Evolutionary conservation across 108 stramenopile species (phyloP), one percentile per base, ranked within the genome.

Genomic region (Cyclotella baltica): DNA sequence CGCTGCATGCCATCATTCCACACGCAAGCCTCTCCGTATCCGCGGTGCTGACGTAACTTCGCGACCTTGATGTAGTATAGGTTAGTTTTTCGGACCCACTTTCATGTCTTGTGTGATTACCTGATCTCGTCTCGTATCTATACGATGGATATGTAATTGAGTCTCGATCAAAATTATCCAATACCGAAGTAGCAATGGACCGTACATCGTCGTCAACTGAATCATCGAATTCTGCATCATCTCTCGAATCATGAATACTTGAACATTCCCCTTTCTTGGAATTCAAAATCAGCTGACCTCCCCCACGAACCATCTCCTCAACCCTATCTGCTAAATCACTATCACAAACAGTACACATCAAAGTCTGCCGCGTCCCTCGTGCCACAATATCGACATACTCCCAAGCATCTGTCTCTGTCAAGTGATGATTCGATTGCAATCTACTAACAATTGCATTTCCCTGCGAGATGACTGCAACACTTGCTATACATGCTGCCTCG

Each of bases 221-320:
- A 6, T 3, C 20, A 20, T 31, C 11, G 30, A 11, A 11, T 13
- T 5, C 31, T 35, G 1, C 16, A 36, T 62, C 61, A 15, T 62
- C 35, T 36, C 31, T 62, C 4, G 61, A 62, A 2, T 62, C 61
- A 2, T 34, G 18, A 23, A 8, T 19, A 20, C 5, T 16, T 4
- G 3, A 35, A 5, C 1, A 3, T 3, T 33, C 19, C 10, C n/a
- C 20, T 62, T 5, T 35, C 1, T 35, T 34, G 31, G 61, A 62
- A 36, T 56, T 56, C 20, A 62, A n/a, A 22, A 62, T 62, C 61
- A 62, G 61, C 61, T 62, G 23, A 16, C 61, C 61, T 19, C 61
- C 61, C 27, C 61, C 61, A 62, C 13, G 61, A 8, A 62, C 35
- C 35, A 62, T 62, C 2, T 3, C 10, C 35, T 62, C 34, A 22